phyloP scores from a whole-genome alignment of 2,329 filamentous ascomycete species.

The Nemania serpens region DNA sequence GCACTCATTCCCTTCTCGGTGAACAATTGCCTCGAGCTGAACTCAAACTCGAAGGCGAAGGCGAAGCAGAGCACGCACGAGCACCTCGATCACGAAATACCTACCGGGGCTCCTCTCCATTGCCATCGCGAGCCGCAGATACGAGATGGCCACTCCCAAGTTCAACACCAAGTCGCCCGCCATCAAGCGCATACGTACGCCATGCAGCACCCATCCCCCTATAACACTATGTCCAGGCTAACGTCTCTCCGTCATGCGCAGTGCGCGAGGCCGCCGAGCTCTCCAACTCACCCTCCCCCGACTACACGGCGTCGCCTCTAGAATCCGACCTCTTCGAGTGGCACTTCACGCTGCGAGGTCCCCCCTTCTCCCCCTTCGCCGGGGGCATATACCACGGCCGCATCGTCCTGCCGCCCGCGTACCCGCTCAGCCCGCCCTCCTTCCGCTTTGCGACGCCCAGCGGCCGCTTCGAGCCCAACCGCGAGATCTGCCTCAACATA shows the following conservation, averaged over 20 bases:
- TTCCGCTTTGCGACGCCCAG: conserved; percentile 94
- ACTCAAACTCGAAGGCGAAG: background rate
- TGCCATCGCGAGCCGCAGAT: background rate
- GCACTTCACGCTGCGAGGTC: conserved; percentile 97
- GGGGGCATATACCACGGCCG: conserved; percentile 92
- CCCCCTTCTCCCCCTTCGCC: conserved; percentile 78
- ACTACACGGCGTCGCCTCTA: conserved; percentile 83
- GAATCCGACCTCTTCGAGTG: conserved; percentile 95
- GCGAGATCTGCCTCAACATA: conserved; percentile 95
- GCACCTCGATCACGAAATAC: background rate
- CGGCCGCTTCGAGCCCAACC: conserved; percentile 92
- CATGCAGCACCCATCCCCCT: conserved; percentile 11
- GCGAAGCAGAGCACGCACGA: background rate
- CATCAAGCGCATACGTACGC: conserved; percentile 80
- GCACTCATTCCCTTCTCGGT: no score
- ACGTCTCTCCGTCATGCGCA: conserved; percentile 41
- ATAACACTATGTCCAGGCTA: background rate
- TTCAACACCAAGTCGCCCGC: conserved; percentile 81
- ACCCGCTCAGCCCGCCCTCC: conserved; percentile 89
- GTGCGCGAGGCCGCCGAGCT: conserved; percentile 93
- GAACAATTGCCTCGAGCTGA: no score
- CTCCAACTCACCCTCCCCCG: conserved; percentile 75
- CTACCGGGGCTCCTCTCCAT: background rate
- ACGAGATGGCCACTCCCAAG: conserved; percentile 49
- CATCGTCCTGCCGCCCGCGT: conserved; percentile 86